Evolutionary conservation across 2,329 filamentous ascomycete species (phyloP).

Genomic region (Teratosphaeria zuluensis): DNA sequence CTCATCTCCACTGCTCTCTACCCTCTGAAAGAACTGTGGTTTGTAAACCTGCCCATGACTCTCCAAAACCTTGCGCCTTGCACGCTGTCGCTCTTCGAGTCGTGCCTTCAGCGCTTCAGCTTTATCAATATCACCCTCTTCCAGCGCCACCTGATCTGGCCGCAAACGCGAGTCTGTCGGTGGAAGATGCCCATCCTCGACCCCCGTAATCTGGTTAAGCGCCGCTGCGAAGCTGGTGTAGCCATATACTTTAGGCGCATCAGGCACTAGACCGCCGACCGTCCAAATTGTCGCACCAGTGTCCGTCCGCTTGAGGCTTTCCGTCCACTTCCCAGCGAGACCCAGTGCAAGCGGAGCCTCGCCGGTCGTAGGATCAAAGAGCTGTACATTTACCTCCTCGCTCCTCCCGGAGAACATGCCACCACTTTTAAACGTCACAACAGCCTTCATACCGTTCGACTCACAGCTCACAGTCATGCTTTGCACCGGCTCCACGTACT

Average conservation of each 20-base stretch:
- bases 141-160: constrained; percentile 78
- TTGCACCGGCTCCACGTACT: constrained; percentile 91
- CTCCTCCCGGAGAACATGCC: constrained; percentile 95
- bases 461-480: constrained; percentile 82
- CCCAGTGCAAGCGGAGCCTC: constrained; percentile 58
- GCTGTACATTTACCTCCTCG: constrained; percentile 76
- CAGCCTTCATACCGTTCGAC: constrained; percentile 68
- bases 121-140: constrained; percentile 69
- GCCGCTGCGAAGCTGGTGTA: constrained; percentile 76
- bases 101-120: constrained; percentile 75
- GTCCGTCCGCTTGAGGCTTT: constrained; percentile 54
- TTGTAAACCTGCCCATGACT: constrained; percentile 60
- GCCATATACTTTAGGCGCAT: constrained; percentile 72
- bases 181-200: constrained; percentile 67
- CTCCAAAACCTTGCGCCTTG: constrained; percentile 65
- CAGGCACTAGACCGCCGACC: constrained; percentile 66
- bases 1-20: constrained; percentile 32
- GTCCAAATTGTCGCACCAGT: constrained; percentile 66
- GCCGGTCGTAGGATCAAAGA: constrained; percentile 45
- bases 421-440: constrained; percentile 85
- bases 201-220: constrained; percentile 75
- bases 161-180: constrained; percentile 74
- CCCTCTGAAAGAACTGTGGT: constrained; percentile 76
- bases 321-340: constrained; percentile 77
- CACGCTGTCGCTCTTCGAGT: constrained; percentile 78